Percentiles rank a stretch among this genome's conserved stretches.
Conservation (phyloP, 169 alveolate species). For the Plasmodium coatneyi region DNA sequence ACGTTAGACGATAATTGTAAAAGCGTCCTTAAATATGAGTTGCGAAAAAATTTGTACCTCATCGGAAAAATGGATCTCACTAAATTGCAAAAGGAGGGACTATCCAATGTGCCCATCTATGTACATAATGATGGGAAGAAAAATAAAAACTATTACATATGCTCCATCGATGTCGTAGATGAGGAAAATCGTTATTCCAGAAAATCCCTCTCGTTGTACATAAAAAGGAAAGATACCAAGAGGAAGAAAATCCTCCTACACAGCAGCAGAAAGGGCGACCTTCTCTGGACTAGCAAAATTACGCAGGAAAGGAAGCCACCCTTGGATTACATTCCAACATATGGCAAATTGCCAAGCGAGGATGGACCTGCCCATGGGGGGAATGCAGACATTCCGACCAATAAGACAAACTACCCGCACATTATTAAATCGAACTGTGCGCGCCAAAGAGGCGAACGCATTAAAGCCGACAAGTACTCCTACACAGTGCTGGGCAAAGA, state of each 20-base stretch:
- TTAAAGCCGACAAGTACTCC: slow-evolving; percentile 33
- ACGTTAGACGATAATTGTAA: neutral
- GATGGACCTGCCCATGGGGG: neutral
- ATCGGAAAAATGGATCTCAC: neutral
- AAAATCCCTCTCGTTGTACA: slow-evolving; percentile 19
- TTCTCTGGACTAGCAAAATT: neutral
- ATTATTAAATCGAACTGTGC: neutral
- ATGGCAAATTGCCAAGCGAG: neutral
- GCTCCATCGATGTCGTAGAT: slow-evolving; percentile 4
- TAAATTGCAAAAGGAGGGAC: neutral
- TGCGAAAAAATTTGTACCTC: slow-evolving; percentile 25
- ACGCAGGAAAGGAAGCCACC: neutral
- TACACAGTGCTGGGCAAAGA: slow-evolving; percentile 31
- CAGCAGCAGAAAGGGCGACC: slow-evolving; percentile 4
- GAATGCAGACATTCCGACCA: neutral
- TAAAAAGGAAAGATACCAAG: neutral
- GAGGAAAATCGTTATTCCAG: neutral
- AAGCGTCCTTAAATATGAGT: neutral
- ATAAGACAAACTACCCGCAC: neutral
- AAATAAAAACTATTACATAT: slow-evolving; percentile 1
- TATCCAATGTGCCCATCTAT: slow-evolving; percentile 14
- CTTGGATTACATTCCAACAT: neutral
- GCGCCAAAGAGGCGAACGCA: neutral
- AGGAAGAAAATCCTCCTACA: neutral
- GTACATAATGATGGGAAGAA: neutral